These are phyloP conservation scores for Phaeosphaeriaceae sp. DNA, from an alignment of 2,329 filamentous ascomycete genomes.

Conservation along the genomic window DNA sequence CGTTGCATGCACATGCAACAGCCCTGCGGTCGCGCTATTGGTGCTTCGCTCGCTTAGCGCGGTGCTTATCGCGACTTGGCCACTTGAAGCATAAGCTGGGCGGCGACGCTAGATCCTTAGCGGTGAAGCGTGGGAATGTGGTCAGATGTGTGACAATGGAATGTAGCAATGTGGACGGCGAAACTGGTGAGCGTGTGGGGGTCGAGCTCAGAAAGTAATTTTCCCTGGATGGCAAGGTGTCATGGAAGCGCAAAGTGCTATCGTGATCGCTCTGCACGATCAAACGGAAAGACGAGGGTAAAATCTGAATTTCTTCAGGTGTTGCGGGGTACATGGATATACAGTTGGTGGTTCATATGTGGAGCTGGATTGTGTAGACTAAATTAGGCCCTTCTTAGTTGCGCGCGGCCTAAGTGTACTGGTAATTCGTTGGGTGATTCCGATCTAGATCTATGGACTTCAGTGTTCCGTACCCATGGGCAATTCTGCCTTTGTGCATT, in stretches of 20 bases:
- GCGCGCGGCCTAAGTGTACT: neutral
- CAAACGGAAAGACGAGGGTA: no score
- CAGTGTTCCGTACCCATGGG: neutral
- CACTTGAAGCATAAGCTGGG: neutral
- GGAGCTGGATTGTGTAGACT: neutral
- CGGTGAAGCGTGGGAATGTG: neutral
- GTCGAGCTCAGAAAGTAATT: no score
- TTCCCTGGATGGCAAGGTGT: no score
- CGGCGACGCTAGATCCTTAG: neutral
- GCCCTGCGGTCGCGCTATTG: neutral
- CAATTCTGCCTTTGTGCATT: neutral
- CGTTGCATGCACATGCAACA: neutral
- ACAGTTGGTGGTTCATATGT: neutral
- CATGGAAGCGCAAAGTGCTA: no score
- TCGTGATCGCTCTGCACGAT: no score
- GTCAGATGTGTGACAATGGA: neutral
- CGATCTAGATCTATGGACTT: neutral
- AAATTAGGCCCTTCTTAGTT: neutral
- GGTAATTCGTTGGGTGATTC: neutral
- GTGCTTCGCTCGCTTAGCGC: neutral
- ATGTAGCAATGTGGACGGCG: neutral
- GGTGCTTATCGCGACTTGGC: neutral
- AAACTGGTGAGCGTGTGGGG: neutral
- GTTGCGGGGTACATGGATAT: no score
- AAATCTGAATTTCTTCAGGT: no score